Percentiles rank a stretch among this genome's conserved stretches.
Conservation (phyloP, 495 filamentous ascomycete genomes). For the Emericellopsis terricola region DNA sequence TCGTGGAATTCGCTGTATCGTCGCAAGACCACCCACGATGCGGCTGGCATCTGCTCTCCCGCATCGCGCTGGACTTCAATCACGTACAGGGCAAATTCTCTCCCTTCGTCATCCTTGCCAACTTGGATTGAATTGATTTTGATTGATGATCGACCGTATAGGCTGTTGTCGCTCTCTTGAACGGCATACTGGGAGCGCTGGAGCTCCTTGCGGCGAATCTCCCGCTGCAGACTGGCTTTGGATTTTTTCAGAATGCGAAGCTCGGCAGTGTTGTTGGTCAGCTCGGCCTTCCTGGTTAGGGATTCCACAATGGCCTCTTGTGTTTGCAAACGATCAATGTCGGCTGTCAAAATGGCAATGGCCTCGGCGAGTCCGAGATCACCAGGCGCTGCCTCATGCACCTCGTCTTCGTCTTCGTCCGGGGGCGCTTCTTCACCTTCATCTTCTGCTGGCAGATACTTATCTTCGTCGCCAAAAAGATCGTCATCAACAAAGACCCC, state of each 20-base stretch:
- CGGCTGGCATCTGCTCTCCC: constrained; percentile 74
- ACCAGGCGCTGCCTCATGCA: constrained; percentile 89
- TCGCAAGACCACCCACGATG: constrained; percentile 61
- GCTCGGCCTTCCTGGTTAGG: constrained; percentile 78
- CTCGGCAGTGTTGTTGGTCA: constrained; percentile 92
- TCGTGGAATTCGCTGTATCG: constrained; percentile 96
- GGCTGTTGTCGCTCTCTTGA: constrained; percentile 93
- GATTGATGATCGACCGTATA: constrained; percentile 80
- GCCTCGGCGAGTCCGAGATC: constrained; percentile 90
- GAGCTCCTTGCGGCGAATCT: constrained; percentile 85
- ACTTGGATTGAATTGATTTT: constrained; percentile 85
- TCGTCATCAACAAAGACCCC: constrained; percentile 88
- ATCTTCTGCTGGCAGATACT: constrained; percentile 69
- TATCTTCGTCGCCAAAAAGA: constrained; percentile 80
- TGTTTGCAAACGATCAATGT: constrained; percentile 74
- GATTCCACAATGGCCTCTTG: constrained; percentile 89
- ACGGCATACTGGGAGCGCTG: constrained; percentile 94
- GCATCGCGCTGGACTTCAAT: constrained; percentile 81
- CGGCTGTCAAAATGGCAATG: constrained; percentile 61
- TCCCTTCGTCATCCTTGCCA: constrained; percentile 78
- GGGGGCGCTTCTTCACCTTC: constrained; percentile 33
- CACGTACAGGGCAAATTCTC: constrained; percentile 85
- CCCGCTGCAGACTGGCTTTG: constrained; percentile 76
- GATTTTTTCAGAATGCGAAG: constrained; percentile 86
- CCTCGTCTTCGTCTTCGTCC: constrained; percentile 52